Percentiles rank a stretch among this genome's conserved stretches.
Conservation (phyloP, 352 stramenopile species). For the Phytophthora aleatoria region DNA sequence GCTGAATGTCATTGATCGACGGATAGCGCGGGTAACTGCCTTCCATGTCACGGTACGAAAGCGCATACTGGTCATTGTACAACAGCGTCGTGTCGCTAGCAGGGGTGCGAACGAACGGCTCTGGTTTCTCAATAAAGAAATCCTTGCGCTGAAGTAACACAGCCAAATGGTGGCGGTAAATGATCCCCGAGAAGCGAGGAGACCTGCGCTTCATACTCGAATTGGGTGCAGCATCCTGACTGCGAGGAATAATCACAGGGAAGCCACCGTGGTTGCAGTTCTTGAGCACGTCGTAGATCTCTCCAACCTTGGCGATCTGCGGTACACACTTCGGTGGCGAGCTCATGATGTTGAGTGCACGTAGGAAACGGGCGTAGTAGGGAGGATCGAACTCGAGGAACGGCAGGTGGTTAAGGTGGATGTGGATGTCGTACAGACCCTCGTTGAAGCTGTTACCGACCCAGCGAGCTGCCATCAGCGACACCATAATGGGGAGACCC, state of each 20-base stretch:
- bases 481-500: constrained; percentile 98
- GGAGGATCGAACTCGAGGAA: constrained; percentile 97
- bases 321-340: constrained; percentile 58
- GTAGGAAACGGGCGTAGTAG: constrained; percentile 75
- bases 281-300: constrained; percentile 81
- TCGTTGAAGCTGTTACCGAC: constrained; percentile 99
- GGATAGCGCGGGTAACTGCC: constrained; percentile 81
- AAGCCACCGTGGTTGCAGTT: constrained; percentile 76
- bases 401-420: constrained; percentile 95
- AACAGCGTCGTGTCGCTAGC: constrained; percentile 80
- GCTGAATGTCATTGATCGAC: constrained; percentile 85
- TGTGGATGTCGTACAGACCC: constrained; percentile 99
- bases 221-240: constrained; percentile 39
- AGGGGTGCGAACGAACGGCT: constrained; percentile 78
- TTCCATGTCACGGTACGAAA: constrained; percentile 87
- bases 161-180: constrained; percentile 77
- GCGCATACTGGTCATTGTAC: constrained; percentile 87
- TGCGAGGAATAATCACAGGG: constrained; percentile 67
- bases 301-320: constrained; percentile 77
- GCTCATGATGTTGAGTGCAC: constrained; percentile 84
- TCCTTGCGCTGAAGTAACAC: constrained; percentile 87
- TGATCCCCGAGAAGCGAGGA: constrained; percentile 73
- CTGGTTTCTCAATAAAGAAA: constrained; percentile 80
- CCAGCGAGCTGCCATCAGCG: constrained; percentile 96
- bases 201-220: constrained; percentile 29